Percentiles rank a stretch among this genome's conserved stretches.
phyloP scores from a whole-genome alignment of 2,329 filamentous ascomycete genomes.

The Alternaria viburni region DNA sequence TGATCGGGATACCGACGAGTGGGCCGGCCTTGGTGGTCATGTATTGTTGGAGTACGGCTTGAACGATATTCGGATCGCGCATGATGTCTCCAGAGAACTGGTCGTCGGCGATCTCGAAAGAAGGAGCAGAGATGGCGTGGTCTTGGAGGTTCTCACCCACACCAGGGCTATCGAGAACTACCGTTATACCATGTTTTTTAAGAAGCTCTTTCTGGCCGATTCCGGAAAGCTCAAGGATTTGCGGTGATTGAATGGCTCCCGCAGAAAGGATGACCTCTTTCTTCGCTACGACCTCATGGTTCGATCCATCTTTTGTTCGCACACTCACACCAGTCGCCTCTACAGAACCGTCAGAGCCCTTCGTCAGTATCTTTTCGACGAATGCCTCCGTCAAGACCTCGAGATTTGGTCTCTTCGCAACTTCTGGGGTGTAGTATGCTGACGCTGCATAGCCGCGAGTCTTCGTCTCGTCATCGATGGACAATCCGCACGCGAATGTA shows the following conservation, averaged over 20 bases:
- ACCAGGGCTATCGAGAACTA: neutral
- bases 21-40: neutral
- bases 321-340: neutral
- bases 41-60: neutral
- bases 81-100: neutral
- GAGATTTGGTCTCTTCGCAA: neutral
- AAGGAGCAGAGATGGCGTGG: neutral
- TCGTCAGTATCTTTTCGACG: neutral
- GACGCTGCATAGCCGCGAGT: neutral
- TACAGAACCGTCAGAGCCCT: neutral
- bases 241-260: neutral
- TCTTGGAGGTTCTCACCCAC: neutral
- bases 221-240: neutral
- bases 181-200: neutral
- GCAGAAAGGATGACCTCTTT: neutral
- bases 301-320: neutral
- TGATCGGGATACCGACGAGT: neutral
- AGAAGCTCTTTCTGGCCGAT: neutral
- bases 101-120: neutral
- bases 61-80: neutral
- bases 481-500: neutral
- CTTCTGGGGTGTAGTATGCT: neutral
- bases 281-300: neutral
- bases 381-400: neutral
- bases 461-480: neutral